Percentiles rank a stretch among this genome's conserved stretches.
Conservation (phyloP, 306 rosid genomes). For the Pterocarpus macrocarpus region DNA sequence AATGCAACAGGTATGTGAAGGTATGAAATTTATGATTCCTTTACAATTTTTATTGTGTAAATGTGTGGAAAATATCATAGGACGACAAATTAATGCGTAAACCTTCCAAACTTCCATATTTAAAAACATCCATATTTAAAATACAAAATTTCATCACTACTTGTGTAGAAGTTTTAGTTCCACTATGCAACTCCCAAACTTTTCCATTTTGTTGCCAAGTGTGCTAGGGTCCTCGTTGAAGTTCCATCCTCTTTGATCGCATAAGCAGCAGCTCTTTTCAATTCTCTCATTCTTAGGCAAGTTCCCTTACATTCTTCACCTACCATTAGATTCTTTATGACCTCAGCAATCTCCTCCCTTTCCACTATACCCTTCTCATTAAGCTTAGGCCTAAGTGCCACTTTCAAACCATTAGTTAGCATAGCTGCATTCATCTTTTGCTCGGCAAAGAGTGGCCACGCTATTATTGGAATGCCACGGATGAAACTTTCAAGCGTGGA, state of each 20-base stretch:
- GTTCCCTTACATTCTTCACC: conserved; percentile 34
- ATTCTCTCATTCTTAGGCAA: background rate
- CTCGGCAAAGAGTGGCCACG: conserved; percentile 49
- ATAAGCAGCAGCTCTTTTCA: conserved; percentile 20
- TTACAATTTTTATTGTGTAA: too few relatives aligned
- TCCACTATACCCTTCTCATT: conserved; percentile 35
- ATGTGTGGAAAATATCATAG: background rate
- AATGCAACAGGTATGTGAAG: too few relatives aligned
- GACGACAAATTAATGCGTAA: background rate
- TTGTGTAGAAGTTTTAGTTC: background rate
- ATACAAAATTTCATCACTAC: background rate
- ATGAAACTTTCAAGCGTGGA: conserved; percentile 37
- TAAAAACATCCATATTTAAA: too few relatives aligned
- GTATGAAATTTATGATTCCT: too few relatives aligned
- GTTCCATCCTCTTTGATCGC: conserved; percentile 39
- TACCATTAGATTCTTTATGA: conserved; percentile 40
- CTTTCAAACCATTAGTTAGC: conserved; percentile 15
- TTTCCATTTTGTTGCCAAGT: conserved; percentile 42
- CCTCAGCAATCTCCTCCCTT: conserved; percentile 43
- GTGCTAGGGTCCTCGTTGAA: conserved; percentile 35
- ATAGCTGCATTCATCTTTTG: conserved; percentile 42
- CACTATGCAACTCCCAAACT: background rate
- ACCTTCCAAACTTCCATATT: background rate
- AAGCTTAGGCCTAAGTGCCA: conserved; percentile 36
- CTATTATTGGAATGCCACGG: conserved; percentile 38